Base-by-base conservation (phyloP, 164 flowering plant species). In the Houttuynia cordata region DNA sequence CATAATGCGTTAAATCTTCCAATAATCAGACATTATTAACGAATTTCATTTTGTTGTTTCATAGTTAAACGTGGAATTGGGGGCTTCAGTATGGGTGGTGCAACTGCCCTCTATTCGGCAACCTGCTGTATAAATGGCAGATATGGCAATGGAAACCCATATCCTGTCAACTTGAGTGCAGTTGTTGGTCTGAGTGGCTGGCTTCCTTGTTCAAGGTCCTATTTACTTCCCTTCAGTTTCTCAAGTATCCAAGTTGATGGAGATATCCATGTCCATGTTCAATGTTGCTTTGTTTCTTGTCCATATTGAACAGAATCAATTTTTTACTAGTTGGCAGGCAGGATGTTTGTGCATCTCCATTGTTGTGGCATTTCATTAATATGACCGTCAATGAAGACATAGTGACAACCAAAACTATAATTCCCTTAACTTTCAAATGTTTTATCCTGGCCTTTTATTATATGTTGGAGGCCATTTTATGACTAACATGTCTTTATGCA, bases 41-140 rank as follows among this genome's bases (percentile, higher is more conserved):
- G 2, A 45, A 45, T 17, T 30, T 30, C 23, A 42, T 50, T 25
- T 22, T 41, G 20, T 66, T 55, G 12, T 67, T 23, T 63, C 56
- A 51, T 86, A 94, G 99, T 94, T 59, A 88, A 88, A 75, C 81
- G 91, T 72, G 99, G 96, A 47, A 72, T 94, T 62, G 99, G 97
- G 66, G 99, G 99, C 59, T 94, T 94, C 79, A 88, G 96, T 54
- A 91, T 91, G 96, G 99, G 99, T 60, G 96, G 91, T 67, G 95
- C 99, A 53, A 78, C 75, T 40, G 91, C 97, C 18, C 81, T 94
- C 37, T 85, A 94, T 70, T 90, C 97, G 51, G 97, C 95, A 45
- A 86, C 90, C 57, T 88, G 96, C 68, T 85, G 58, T 68, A 80
- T 83, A 42, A 75, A 73, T 45, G 97, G 96, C 18, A 83, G 75